A percentile compares a stretch with the other conserved stretches of the same genome.
Evolutionary conservation across 352 stramenopile species (phyloP).

Genomic region (Phytophthora podocarpi): DNA sequence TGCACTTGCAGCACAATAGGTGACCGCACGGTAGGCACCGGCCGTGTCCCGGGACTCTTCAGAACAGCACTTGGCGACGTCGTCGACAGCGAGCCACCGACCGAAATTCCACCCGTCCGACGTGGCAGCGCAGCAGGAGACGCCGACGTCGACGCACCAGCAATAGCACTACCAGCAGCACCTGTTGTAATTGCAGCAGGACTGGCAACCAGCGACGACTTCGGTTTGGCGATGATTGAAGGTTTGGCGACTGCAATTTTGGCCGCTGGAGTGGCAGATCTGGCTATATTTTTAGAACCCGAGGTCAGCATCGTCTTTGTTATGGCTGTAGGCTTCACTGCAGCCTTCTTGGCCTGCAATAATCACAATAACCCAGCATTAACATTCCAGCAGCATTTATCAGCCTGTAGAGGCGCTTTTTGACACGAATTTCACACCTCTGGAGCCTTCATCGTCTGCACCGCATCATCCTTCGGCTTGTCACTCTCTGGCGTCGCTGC

Average conservation of each 20-base stretch:
- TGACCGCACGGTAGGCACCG: conserved; percentile 33
- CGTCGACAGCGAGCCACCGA: conserved; percentile 24
- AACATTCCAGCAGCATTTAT: not conserved
- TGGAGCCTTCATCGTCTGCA: not conserved
- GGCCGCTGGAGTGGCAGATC: no score
- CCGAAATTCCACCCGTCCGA: conserved; percentile 25
- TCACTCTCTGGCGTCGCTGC: conserved; percentile 2
- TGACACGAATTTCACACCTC: conserved; percentile 17
- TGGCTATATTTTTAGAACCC: not conserved
- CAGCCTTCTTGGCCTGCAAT: conserved; percentile 5
- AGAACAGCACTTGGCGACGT: conserved; percentile 11
- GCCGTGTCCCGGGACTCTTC: conserved; percentile 7
- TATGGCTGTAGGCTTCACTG: not conserved
- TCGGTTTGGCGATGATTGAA: not conserved
- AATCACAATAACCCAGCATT: not conserved
- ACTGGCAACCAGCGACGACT: not conserved
- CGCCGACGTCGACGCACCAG: not conserved
- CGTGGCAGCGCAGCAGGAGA: conserved; percentile 1
- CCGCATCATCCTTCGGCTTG: not conserved
- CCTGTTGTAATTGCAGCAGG: not conserved
- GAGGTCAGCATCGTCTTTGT: not conserved
- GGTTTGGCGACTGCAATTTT: not conserved
- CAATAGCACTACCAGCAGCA: not conserved
- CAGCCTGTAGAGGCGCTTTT: not conserved
- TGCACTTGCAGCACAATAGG: conserved; percentile 55